Base-by-base conservation (phyloP, 371 early-diverging fungal genomes). In the Mucor racemosus region DNA sequence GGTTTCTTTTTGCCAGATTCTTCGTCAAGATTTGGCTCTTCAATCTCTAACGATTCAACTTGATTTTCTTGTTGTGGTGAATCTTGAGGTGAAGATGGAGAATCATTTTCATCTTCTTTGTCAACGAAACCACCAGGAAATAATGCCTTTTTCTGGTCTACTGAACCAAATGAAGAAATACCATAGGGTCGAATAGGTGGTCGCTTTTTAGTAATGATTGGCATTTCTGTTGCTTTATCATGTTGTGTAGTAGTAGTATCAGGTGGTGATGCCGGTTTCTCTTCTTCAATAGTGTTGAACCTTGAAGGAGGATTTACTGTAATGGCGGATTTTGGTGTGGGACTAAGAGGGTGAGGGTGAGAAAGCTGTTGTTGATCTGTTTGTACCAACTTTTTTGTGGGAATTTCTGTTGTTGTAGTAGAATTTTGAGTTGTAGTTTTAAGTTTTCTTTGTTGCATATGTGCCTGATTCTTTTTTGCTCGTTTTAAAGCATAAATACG, bases 401-500 rank as follows among this genome's bases (percentile, higher is more conserved):
- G 19, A 40, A 50, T 26, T 56, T 63, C 57, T 19, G 21, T 36
- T 1, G 41, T 15, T 26, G 59, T 42, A 5, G 46, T 46, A 33
- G 60, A 35, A n/a, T 56, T 33, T 56, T 56, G 34, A 6, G 31
- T 53, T 7, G 14, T 10, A 6, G 31, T 31, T 31, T 21, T 31
- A 3, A 26, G 58, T 17, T 5, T 42, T 17, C 38, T 42, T 34
- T 40, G 21, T 0, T 15, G 53, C 53, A 13, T 31, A 15, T 36
- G 56, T 35, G 56, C 56, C 4, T 56, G 58, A 15, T 33, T 15
- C 17, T 34, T 60, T 54, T 65, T 64, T 44, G 42, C 35, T 58
- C 62, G 46, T 42, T 56, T 62, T 7, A 68, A 9, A 0, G 77
- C 70, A 56, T 79, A 73, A 17, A 77, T 73, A 21, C 90, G 88